phyloP scores from a whole-genome alignment of 768 basidiomycete species.

The Hydnum rufescens region DNA sequence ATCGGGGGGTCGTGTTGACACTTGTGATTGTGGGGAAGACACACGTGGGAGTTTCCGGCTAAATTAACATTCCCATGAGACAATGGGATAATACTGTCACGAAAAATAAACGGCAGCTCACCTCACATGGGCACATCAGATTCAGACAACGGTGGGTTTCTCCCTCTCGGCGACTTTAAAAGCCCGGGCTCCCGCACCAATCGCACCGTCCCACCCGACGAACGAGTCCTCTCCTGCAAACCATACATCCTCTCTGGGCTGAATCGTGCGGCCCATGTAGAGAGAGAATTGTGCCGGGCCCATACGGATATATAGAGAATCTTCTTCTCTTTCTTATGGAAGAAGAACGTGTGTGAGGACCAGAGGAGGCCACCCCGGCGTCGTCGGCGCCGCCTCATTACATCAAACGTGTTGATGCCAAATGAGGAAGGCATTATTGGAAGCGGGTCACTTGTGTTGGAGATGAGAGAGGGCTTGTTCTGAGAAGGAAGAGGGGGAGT shows the following conservation, averaged over 20 bases:
- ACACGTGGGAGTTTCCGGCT: too few relatives aligned
- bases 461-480: not conserved
- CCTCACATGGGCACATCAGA: too few relatives aligned
- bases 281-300: slow-evolving; percentile 40
- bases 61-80: too few relatives aligned
- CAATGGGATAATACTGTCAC: too few relatives aligned
- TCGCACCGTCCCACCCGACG: slow-evolving; percentile 57
- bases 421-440: not conserved
- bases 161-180: slow-evolving; percentile 30
- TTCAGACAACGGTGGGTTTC: too few relatives aligned
- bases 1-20: too few relatives aligned
- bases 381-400: not conserved
- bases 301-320: slow-evolving; percentile 83
- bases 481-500: slow-evolving; percentile 5
- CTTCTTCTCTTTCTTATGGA: slow-evolving; percentile 81
- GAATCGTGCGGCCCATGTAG: not conserved
- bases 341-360: slow-evolving; percentile 96
- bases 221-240: slow-evolving; percentile 51
- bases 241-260: slow-evolving; percentile 3
- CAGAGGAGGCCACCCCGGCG: slow-evolving; percentile 59
- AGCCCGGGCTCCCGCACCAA: slow-evolving; percentile 65
- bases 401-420: not conserved
- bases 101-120: too few relatives aligned
- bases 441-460: not conserved
- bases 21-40: too few relatives aligned